Evolutionary conservation across 352 stramenopile species (phyloP).

Genomic region (Plasmopara halstedii): DNA sequence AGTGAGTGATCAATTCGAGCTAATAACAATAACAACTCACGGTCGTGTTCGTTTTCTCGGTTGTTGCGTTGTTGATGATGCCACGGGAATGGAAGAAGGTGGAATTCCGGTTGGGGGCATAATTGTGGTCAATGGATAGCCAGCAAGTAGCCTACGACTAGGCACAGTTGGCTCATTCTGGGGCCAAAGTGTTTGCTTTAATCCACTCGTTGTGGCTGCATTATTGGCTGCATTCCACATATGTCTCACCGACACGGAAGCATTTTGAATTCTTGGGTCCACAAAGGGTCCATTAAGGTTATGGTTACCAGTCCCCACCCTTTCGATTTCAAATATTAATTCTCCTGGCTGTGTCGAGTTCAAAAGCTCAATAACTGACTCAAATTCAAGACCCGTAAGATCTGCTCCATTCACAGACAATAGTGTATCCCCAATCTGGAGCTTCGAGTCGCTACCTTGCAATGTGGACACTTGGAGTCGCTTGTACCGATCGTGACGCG

Average conservation of each 20-base stretch:
- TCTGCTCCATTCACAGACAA: slow-evolving; percentile 57
- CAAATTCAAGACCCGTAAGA: slow-evolving; percentile 41
- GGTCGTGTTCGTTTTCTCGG: slow-evolving; percentile 36
- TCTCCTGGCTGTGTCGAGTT: slow-evolving; percentile 42
- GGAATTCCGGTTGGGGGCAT: slow-evolving; percentile 3
- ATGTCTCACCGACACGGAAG: not conserved
- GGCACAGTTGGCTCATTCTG: slow-evolving; percentile 2
- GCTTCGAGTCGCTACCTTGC: slow-evolving; percentile 26
- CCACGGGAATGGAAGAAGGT: slow-evolving; percentile 4
- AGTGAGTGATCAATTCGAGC: not conserved
- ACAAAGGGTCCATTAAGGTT: not conserved
- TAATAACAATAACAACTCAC: slow-evolving; percentile 21
- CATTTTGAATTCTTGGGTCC: not conserved
- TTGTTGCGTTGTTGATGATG: slow-evolving; percentile 3
- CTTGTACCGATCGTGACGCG: slow-evolving; percentile 49
- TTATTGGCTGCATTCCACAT: not conserved
- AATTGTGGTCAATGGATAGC: not conserved
- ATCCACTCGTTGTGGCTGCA: not conserved
- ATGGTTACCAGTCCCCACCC: slow-evolving; percentile 1
- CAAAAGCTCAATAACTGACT: slow-evolving; percentile 47
- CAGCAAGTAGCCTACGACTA: not conserved
- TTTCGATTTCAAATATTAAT: slow-evolving; percentile 55
- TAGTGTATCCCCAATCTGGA: slow-evolving; percentile 57
- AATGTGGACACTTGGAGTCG: slow-evolving; percentile 54
- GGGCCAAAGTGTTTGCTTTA: not conserved